Evolutionary conservation across 1,284 basidiomycete genomes (phyloP).

Genomic region (Waitea zeae): DNA sequence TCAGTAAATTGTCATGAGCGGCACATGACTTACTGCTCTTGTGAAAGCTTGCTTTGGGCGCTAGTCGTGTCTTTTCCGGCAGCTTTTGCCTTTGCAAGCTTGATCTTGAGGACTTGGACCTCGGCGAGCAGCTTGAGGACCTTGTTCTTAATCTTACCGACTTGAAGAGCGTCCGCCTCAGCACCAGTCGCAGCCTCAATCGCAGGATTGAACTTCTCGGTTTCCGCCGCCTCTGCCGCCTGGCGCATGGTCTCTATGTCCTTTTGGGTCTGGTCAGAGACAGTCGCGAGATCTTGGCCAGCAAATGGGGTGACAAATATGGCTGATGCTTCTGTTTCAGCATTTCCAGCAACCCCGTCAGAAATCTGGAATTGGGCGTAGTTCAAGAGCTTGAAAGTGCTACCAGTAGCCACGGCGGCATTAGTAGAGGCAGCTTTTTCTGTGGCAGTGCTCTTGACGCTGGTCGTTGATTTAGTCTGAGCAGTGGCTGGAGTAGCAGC

Average conservation of each 20-base stretch:
- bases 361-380: conserved; percentile 30
- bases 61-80: conserved; percentile 15
- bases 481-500: neutral
- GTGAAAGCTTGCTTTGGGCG: conserved; percentile 13
- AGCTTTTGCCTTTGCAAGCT: conserved; percentile 22
- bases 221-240: conserved; percentile 26
- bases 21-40: conserved; percentile 13
- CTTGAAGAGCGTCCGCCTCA: conserved; percentile 19
- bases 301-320: conserved; percentile 23
- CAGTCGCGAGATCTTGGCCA: conserved; percentile 18
- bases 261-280: conserved; percentile 11
- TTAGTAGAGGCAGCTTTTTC: neutral
- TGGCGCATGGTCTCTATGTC: conserved; percentile 26
- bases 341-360: conserved; percentile 22
- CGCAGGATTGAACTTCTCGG: conserved; percentile 22
- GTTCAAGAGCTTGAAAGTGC: conserved; percentile 9
- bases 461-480: neutral
- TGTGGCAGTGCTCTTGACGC: neutral
- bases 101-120: conserved; percentile 21
- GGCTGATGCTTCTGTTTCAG: conserved; percentile 21
- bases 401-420: neutral
- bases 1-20: no score
- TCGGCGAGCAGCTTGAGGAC: conserved; percentile 29
- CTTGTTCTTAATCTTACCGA: conserved; percentile 35
- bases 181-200: conserved; percentile 23